Percentiles rank a stretch among this genome's conserved stretches.
phyloP scores from a whole-genome alignment of 2,329 filamentous ascomycete genomes.

The Cercospora nicotianae region DNA sequence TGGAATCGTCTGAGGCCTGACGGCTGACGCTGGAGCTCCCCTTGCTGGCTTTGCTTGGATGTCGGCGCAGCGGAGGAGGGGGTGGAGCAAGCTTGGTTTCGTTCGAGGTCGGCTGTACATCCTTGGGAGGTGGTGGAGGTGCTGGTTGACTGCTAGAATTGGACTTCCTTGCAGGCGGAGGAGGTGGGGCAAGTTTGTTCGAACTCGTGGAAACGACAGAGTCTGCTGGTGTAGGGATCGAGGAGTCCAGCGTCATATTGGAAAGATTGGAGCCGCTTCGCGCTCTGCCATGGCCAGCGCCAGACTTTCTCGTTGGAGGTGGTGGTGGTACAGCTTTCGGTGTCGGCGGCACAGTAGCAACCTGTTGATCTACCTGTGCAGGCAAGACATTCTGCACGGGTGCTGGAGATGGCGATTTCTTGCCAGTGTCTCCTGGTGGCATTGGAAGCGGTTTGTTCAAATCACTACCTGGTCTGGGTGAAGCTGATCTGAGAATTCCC shows the following conservation, averaged over 20 bases:
- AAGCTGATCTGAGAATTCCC: slow-evolving; percentile 32
- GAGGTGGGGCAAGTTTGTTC: slow-evolving; percentile 31
- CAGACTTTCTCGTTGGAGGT: slow-evolving; percentile 46
- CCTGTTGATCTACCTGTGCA: slow-evolving; percentile 5
- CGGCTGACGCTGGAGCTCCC: slow-evolving; percentile 23
- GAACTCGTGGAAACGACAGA: slow-evolving; percentile 15
- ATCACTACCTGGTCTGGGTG: slow-evolving; percentile 48
- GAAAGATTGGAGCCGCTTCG: slow-evolving; percentile 34
- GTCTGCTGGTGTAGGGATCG: slow-evolving; percentile 7
- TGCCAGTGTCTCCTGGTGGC: slow-evolving; percentile 23
- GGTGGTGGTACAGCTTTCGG: slow-evolving; percentile 50
- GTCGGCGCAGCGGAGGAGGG: slow-evolving; percentile 33
- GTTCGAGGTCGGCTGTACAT: slow-evolving; percentile 8
- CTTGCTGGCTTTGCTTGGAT: slow-evolving; percentile 26
- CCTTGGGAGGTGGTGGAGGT: background rate
- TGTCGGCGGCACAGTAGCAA: slow-evolving; percentile 32
- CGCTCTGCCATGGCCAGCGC: slow-evolving; percentile 20
- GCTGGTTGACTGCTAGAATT: slow-evolving; percentile 14
- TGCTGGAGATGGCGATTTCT: background rate
- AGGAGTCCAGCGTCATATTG: slow-evolving; percentile 23
- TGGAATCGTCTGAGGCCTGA: slow-evolving; percentile 24
- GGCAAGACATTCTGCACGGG: slow-evolving; percentile 12
- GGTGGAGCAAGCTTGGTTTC: slow-evolving; percentile 27
- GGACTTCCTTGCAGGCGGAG: slow-evolving; percentile 35
- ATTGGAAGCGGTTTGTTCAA: slow-evolving; percentile 61